phyloP scores from a whole-genome alignment of 2,329 filamentous ascomycete genomes.

The Tolypocladium album region DNA sequence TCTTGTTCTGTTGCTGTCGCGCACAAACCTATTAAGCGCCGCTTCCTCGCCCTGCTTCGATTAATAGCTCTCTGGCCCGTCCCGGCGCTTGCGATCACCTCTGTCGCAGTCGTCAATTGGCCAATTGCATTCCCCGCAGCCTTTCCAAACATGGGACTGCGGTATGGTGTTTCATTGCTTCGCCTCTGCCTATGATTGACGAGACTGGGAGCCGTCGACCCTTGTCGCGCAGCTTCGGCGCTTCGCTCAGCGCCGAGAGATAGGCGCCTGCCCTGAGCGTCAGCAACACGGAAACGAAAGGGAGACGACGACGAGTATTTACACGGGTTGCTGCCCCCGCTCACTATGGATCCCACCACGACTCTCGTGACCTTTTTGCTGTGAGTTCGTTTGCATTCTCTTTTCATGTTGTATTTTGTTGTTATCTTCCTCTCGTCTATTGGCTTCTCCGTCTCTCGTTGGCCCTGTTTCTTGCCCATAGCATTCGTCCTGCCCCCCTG shows the following conservation, averaged over 20 bases:
- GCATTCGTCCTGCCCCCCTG: neutral
- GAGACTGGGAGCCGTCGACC: neutral
- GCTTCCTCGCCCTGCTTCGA: neutral
- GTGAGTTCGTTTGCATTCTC: conserved; percentile 37
- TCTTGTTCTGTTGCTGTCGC: neutral
- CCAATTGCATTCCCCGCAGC: conserved; percentile 6
- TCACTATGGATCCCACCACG: conserved; percentile 47
- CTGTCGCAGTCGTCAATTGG: conserved; percentile 1
- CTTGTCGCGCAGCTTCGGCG: neutral
- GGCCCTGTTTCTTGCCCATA: neutral
- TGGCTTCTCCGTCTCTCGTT: neutral
- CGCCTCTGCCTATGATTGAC: conserved; percentile 8
- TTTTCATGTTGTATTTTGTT: neutral
- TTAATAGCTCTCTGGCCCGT: conserved; percentile 3
- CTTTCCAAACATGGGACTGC: conserved; percentile 13
- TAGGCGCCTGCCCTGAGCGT: neutral
- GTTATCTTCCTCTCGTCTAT: conserved; percentile 2
- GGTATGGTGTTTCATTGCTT: conserved; percentile 13
- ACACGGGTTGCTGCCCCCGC: conserved; percentile 3
- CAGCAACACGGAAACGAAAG: neutral
- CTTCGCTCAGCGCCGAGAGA: neutral
- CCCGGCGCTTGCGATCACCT: conserved; percentile 12
- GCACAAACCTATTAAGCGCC: neutral
- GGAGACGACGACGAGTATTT: neutral
- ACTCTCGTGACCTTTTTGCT: conserved; percentile 60